These are phyloP conservation scores for Penicillium maclennaniae DNA, from an alignment of 495 filamentous ascomycete genomes.

Conservation along the genomic window DNA sequence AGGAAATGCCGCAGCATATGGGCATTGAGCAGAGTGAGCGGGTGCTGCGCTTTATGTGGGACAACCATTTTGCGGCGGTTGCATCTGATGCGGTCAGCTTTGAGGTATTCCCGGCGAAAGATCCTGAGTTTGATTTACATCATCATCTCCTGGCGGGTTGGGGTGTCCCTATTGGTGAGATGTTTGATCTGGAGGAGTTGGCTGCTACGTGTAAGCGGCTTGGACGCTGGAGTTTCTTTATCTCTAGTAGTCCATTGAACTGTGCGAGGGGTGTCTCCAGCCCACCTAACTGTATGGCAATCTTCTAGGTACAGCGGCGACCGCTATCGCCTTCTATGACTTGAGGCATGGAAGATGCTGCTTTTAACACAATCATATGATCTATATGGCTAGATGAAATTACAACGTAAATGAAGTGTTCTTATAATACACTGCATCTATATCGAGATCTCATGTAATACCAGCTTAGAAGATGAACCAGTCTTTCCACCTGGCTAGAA, in stretches of 20 bases:
- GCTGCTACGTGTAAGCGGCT: conserved; percentile 48
- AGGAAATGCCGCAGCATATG: conserved; percentile 48
- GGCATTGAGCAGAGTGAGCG: conserved; percentile 63
- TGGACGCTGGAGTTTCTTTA: conserved; percentile 67
- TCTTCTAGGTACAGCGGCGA: conserved; percentile 26
- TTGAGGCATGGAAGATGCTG: too few relatives aligned
- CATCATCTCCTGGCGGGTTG: conserved; percentile 64
- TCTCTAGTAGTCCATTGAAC: conserved; percentile 63
- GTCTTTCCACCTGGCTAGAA: too few relatives aligned
- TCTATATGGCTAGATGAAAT: too few relatives aligned
- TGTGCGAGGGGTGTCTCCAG: conserved; percentile 44
- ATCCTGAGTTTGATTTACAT: conserved; percentile 55
- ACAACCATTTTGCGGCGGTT: conserved; percentile 65
- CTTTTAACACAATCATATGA: too few relatives aligned
- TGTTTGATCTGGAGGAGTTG: conserved; percentile 59
- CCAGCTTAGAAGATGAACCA: too few relatives aligned
- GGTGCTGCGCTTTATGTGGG: conserved; percentile 64
- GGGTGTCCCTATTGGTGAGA: conserved; percentile 64
- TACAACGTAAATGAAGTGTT: too few relatives aligned
- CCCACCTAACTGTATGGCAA: conserved; percentile 47
- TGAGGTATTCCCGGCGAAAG: conserved; percentile 56
- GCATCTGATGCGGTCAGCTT: conserved; percentile 64
- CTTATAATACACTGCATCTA: too few relatives aligned
- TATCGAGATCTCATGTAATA: too few relatives aligned
- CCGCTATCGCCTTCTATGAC: too few relatives aligned